Conservation (phyloP, 192 early-diverging fungal genomes). For the Entrophospora sp. region DNA sequence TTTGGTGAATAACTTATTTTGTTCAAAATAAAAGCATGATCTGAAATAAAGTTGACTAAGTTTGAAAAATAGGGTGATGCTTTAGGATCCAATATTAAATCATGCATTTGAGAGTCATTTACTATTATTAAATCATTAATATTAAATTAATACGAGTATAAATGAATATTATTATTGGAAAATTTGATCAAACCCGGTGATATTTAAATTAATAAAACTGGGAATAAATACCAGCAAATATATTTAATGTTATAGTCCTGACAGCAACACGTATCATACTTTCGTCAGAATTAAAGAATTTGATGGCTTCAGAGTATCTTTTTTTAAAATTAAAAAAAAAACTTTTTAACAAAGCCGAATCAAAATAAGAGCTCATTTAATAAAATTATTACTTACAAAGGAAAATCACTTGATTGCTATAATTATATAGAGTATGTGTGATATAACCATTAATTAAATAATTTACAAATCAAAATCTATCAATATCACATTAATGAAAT, state of each 20-base stretch:
- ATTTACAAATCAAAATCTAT: background rate
- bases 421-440: background rate
- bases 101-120: slow-evolving; percentile 29
- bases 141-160: background rate
- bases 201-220: too few species aligned
- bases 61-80: slow-evolving; percentile 36
- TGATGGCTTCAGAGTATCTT: slow-evolving; percentile 58
- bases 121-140: slow-evolving; percentile 14
- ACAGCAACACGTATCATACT: slow-evolving; percentile 64
- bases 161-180: background rate
- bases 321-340: slow-evolving; percentile 2
- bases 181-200: too few species aligned
- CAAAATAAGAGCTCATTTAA: background rate
- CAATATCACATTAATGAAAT: slow-evolving; percentile 7
- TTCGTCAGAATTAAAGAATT: slow-evolving; percentile 58
- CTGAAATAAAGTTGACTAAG: slow-evolving; percentile 36
- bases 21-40: slow-evolving; percentile 23
- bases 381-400: slow-evolving; percentile 27
- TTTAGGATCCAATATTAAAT: slow-evolving; percentile 32
- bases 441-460: background rate
- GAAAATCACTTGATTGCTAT: slow-evolving; percentile 29
- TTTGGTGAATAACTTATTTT: slow-evolving; percentile 26
- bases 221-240: slow-evolving; percentile 31
- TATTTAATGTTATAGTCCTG: slow-evolving; percentile 54
- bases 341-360: background rate